These are phyloP conservation scores for Lumnitzera racemosa DNA, from an alignment of 345 rosid genomes.

Conservation along the genomic window DNA sequence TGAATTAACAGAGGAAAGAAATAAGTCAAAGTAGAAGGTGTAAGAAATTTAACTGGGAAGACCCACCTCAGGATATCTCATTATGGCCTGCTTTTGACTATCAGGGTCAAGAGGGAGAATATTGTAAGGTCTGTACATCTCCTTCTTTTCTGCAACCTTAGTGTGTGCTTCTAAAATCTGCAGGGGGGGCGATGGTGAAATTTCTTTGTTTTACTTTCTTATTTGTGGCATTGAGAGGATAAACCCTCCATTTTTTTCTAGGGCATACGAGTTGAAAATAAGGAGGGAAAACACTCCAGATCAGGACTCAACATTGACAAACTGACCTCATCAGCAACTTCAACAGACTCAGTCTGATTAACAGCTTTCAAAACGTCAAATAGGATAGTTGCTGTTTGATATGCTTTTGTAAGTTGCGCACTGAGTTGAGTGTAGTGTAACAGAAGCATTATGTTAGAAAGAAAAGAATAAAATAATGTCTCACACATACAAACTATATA, in stretches of 20 bases:
- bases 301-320: neutral
- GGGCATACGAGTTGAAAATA: conserved; percentile 7
- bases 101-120: conserved; percentile 99
- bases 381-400: conserved; percentile 98
- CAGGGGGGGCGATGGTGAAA: neutral
- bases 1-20: neutral
- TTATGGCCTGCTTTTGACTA: conserved; percentile 94
- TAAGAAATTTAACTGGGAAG: conserved; percentile 2
- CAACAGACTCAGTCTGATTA: conserved; percentile 81
- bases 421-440: conserved; percentile 25
- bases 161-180: conserved; percentile 93
- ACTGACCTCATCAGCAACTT: conserved; percentile 85
- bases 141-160: conserved; percentile 91
- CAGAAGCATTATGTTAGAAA: neutral
- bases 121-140: conserved; percentile 81
- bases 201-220: too few species aligned
- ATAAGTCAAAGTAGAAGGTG: neutral
- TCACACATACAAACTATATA: neutral
- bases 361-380: conserved; percentile 99
- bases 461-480: neutral
- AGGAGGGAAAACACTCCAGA: neutral
- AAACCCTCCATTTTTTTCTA: neutral
- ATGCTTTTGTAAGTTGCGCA: conserved; percentile 98
- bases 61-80: conserved; percentile 90
- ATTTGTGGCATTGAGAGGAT: too few species aligned